A percentile compares a stretch with the other conserved stretches of the same genome.
These are phyloP conservation scores for Didymosphaeria variabile DNA, from an alignment of 2,329 filamentous ascomycete genomes.

Conservation along the genomic window DNA sequence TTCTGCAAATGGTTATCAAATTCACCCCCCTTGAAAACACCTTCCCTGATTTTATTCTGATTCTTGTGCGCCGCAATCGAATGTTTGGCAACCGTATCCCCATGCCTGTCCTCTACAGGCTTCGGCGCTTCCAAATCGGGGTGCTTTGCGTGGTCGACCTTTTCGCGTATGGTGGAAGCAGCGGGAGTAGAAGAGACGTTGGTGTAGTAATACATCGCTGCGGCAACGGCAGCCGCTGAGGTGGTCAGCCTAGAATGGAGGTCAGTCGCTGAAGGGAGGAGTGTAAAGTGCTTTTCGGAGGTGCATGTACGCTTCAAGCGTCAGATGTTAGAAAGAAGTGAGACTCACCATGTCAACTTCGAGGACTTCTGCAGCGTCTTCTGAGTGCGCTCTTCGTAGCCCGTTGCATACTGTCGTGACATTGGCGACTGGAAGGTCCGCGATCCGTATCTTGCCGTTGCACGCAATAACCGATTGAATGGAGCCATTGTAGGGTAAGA, in stretches of 20 bases:
- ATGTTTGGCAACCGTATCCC: conserved; percentile 35
- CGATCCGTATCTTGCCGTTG: neutral
- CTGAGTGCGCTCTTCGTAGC: conserved; percentile 31
- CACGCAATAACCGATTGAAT: neutral
- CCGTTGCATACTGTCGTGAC: conserved; percentile 26
- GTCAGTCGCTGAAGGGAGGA: neutral
- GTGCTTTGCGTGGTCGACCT: neutral
- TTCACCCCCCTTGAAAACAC: conserved; percentile 34
- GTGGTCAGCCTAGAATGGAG: conserved; percentile 26
- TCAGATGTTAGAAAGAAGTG: neutral
- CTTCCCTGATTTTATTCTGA: conserved; percentile 31
- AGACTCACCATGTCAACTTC: conserved; percentile 29
- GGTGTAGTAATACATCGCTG: conserved; percentile 28
- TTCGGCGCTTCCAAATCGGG: conserved; percentile 31
- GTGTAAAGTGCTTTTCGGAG: neutral
- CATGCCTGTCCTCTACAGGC: conserved; percentile 37
- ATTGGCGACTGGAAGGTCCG: neutral
- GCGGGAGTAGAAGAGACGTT: conserved; percentile 1
- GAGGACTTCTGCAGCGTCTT: conserved; percentile 28
- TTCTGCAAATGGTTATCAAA: conserved; percentile 38
- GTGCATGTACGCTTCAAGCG: too few relatives aligned
- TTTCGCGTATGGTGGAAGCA: neutral
- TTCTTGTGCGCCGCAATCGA: conserved; percentile 38
- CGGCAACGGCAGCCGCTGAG: conserved; percentile 26
- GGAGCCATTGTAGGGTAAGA: neutral